Evolutionary conservation across 2,329 filamentous ascomycete species (phyloP), one percentile per base, ranked within the genome.

Genomic region (Didymella segeticola): DNA sequence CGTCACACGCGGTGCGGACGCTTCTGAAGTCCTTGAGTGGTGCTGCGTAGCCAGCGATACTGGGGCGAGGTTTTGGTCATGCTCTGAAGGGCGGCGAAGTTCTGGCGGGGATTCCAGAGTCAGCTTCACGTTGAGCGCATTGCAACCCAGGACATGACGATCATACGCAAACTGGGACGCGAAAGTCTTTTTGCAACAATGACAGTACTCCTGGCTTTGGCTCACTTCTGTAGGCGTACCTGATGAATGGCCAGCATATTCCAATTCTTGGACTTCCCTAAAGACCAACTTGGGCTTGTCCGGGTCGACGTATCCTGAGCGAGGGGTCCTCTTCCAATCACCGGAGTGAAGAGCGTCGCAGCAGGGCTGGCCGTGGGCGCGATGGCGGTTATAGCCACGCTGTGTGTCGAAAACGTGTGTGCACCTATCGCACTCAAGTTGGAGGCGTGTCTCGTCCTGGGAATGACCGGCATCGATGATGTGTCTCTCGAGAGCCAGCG

Each of bases 111-210:
- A 20, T 26, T 34, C 19, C 4, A 11, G n/a, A 8, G 17, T 26
- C 30, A 22, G 33, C 22, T 17, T 12, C 15, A 15, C 23, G 8
- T 36, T 43, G 29, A 37, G 9, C 14, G 23, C 15, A 19, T 23
- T 53, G 14, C 70, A 73, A n/a, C 56, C 45, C n/a, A 73, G 49
- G 8, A 57, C 33, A 34, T 71, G 69, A n/a, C 51, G 46, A 27
- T 58, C 51, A 39, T 54, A 67, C 6, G 29, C 12, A 9, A 50
- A 57, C 37, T 42, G 10, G 10, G 60, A 68, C 1, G 15, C 12
- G 38, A 69, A 72, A 0, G 10, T n/a, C n/a, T 52, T 58, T 26
- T 62, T 63, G 47, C 69, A 72, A 7, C 45, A 43, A 3, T 43
- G 23, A 43, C 69, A 71, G 25, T 47, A 56, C 10, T 53, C 10